phyloP scores from a whole-genome alignment of 2,329 filamentous ascomycete genomes.

The Neodidymelliopsis sp. region DNA sequence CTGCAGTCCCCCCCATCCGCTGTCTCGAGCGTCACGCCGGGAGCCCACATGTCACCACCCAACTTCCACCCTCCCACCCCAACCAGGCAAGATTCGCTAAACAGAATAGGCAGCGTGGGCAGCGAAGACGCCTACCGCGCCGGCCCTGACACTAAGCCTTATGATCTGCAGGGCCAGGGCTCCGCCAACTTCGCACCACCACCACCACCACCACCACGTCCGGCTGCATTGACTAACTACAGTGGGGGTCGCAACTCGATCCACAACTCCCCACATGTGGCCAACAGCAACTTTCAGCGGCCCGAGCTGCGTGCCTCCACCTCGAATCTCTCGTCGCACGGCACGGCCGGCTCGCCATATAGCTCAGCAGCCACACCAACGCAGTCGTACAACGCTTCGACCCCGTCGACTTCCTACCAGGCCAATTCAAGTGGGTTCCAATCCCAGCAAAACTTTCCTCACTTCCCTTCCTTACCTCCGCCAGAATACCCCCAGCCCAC shows the following conservation, averaged over 20 bases:
- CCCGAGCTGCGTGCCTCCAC: slow-evolving; percentile 48
- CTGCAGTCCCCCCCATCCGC: slow-evolving; percentile 45
- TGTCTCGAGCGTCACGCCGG: slow-evolving; percentile 28
- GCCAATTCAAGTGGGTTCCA: slow-evolving; percentile 58
- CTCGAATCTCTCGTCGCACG: slow-evolving; percentile 45
- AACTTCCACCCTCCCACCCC: slow-evolving; percentile 44
- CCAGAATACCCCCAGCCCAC: slow-evolving; percentile 58
- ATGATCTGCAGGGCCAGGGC: slow-evolving; percentile 44
- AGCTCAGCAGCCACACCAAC: slow-evolving; percentile 49
- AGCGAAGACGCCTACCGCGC: slow-evolving; percentile 48
- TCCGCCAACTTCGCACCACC: slow-evolving; percentile 48
- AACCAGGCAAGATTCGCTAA: slow-evolving; percentile 41
- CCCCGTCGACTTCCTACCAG: slow-evolving; percentile 52
- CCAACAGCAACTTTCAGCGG: slow-evolving; percentile 43
- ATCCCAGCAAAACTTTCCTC: slow-evolving; percentile 67
- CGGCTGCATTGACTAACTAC: slow-evolving; percentile 43
- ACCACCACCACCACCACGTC: slow-evolving; percentile 42
- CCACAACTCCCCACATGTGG: slow-evolving; percentile 48
- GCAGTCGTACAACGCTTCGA: slow-evolving; percentile 56
- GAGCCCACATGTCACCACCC: slow-evolving; percentile 47
- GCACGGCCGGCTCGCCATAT: slow-evolving; percentile 44
- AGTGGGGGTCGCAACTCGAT: slow-evolving; percentile 40
- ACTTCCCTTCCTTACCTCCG: slow-evolving; percentile 67
- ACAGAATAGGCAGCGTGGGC: slow-evolving; percentile 43
- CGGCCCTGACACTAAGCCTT: slow-evolving; percentile 42